These are phyloP conservation scores for Diplodia seriata DNA, from an alignment of 2,329 filamentous ascomycete genomes.

Conservation along the genomic window DNA sequence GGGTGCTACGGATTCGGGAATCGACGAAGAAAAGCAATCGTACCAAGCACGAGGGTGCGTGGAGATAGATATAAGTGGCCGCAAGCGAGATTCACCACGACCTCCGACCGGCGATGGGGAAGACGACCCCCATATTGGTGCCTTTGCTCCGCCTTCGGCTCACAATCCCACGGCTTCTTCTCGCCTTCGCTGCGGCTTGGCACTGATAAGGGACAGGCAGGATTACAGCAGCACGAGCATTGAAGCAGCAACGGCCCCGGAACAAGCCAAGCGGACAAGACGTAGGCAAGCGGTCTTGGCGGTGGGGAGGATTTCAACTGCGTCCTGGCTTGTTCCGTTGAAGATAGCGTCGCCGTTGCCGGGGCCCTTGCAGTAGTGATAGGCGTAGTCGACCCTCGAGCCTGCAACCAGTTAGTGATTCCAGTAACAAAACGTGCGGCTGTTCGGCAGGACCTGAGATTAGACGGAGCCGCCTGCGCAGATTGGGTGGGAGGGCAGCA, in stretches of 20 bases:
- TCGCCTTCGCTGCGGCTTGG: constrained; percentile 2
- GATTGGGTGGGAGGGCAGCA: neutral
- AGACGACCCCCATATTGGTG: constrained; percentile 2
- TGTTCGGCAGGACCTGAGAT: constrained; percentile 10
- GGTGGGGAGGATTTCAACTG: constrained; percentile 7
- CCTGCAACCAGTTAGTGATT: constrained; percentile 4
- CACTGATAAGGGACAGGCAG: constrained; percentile 23
- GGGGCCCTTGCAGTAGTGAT: neutral
- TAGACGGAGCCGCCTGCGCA: neutral
- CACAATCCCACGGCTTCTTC: constrained; percentile 2
- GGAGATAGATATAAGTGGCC: constrained; percentile 8
- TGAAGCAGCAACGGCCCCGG: neutral
- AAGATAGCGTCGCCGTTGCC: neutral
- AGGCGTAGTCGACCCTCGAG: constrained; percentile 9
- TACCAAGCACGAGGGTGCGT: neutral
- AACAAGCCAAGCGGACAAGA: constrained; percentile 26
- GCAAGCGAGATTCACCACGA: neutral
- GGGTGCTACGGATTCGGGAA: constrained; percentile 3
- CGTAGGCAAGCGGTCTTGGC: constrained; percentile 21
- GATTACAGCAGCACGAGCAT: constrained; percentile 2
- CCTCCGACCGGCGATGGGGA: constrained; percentile 4
- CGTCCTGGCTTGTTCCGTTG: constrained; percentile 15
- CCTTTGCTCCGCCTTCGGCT: constrained; percentile 8
- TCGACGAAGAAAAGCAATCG: neutral
- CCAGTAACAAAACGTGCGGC: neutral